These are phyloP conservation scores for Mesembryanthemum crystallinum DNA, from an alignment of 148 eudicot genomes.

Conservation along the genomic window DNA sequence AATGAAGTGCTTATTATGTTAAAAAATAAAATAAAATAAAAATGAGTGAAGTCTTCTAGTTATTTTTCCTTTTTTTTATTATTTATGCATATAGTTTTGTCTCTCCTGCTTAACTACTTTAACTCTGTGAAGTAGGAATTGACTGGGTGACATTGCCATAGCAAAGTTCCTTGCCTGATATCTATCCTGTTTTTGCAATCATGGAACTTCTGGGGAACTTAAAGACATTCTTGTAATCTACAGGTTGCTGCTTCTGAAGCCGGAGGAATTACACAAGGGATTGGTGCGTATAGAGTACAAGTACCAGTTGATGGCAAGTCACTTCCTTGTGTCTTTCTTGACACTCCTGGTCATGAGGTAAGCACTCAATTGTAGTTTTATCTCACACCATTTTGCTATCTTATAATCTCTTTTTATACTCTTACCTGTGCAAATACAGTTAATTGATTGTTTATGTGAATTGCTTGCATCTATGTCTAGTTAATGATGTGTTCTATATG, in stretches of 20 bases:
- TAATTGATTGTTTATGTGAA: not conserved
- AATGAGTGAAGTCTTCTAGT: too few relatives aligned
- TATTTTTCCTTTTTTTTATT: too few relatives aligned
- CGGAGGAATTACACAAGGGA: conserved; percentile 99
- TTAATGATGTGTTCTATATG: conserved; percentile 19
- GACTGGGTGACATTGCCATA: not conserved
- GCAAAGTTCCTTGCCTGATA: not conserved
- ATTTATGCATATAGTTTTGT: not conserved
- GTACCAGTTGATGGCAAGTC: conserved; percentile 75
- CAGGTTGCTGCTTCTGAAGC: conserved; percentile 98
- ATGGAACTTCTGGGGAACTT: conserved; percentile 8
- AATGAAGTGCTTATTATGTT: not conserved
- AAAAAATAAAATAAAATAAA: too few relatives aligned
- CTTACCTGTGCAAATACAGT: not conserved
- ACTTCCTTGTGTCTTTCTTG: conserved; percentile 86
- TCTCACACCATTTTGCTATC: conserved; percentile 3
- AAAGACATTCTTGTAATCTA: conserved; percentile 20
- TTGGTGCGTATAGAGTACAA: conserved; percentile 90
- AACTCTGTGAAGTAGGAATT: not conserved
- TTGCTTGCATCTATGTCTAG: conserved; percentile 5
- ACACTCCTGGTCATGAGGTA: conserved; percentile 97
- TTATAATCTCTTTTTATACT: conserved; percentile 4
- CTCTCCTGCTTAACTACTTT: not conserved
- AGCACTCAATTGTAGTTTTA: not conserved
- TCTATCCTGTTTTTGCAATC: not conserved